Conservation (phyloP, 208 protist species). For the Leishmania lainsoni region DNA sequence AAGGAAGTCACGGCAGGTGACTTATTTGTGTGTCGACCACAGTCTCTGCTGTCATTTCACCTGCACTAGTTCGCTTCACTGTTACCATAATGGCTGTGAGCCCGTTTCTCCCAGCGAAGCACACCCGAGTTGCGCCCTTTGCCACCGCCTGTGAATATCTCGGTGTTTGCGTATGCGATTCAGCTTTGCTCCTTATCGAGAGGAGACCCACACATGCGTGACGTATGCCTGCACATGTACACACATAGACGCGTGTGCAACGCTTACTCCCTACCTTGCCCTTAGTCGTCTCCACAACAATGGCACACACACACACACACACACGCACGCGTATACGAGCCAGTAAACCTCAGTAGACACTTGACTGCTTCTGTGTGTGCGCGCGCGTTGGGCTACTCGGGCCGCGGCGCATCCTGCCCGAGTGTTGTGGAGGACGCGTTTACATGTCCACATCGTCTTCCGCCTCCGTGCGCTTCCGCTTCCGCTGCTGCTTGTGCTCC, state of each 20-base stretch:
- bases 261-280: background rate
- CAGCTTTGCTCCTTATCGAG: background rate
- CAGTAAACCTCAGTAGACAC: background rate
- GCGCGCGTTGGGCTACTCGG: background rate
- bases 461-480: conserved; percentile 35
- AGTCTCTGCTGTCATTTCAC: background rate
- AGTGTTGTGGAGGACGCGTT: background rate
- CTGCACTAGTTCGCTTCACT: background rate
- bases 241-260: background rate
- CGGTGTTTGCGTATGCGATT: background rate
- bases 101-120: background rate
- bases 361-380: background rate
- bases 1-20: background rate
- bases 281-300: background rate
- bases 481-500: conserved; percentile 24
- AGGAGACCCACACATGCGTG: background rate
- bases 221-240: background rate
- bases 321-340: background rate
- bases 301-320: background rate
- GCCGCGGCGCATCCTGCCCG: background rate
- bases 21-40: background rate
- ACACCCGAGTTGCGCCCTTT: background rate
- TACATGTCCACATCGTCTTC: no score
- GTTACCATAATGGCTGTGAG: background rate
- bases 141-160: background rate